Percentiles rank a stretch among this genome's conserved stretches.
Evolutionary conservation across 1,284 basidiomycete genomes (phyloP).

Genomic region (Cerioporus squamosus): DNA sequence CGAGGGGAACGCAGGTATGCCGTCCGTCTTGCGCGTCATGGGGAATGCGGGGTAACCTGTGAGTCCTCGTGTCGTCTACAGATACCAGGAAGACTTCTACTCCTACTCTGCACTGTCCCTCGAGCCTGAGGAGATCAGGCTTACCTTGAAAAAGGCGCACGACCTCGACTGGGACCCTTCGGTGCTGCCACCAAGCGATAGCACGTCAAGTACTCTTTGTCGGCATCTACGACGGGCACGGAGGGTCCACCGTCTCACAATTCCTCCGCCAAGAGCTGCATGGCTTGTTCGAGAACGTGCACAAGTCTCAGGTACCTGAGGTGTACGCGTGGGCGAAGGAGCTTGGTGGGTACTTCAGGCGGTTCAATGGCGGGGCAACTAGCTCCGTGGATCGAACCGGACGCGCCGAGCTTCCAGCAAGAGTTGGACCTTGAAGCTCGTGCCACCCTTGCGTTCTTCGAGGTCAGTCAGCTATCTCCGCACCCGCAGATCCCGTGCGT

Average conservation of each 20-base stretch:
- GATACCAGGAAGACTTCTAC: constrained; percentile 86
- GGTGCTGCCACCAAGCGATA: constrained; percentile 56
- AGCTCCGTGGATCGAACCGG: constrained; percentile 61
- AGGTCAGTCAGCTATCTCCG: constrained; percentile 51
- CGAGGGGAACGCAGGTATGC: constrained; percentile 73
- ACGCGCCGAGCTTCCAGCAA: constrained; percentile 43
- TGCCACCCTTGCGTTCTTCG: constrained; percentile 84
- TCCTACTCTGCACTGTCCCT: constrained; percentile 76
- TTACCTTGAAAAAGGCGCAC: constrained; percentile 64
- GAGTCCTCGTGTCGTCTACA: constrained; percentile 23
- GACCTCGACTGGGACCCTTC: constrained; percentile 75
- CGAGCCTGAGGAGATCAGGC: constrained; percentile 71
- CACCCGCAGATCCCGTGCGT: background rate
- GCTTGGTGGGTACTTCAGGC: constrained; percentile 86
- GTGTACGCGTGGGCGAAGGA: constrained; percentile 79
- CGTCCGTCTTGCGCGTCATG: background rate
- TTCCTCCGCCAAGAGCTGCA: constrained; percentile 81
- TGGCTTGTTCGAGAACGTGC: constrained; percentile 75
- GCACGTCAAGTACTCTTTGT: constrained; percentile 83
- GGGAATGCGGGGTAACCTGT: background rate
- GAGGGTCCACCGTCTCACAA: constrained; percentile 42
- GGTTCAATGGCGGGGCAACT: constrained; percentile 84
- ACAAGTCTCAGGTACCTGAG: constrained; percentile 71
- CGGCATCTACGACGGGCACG: constrained; percentile 84
- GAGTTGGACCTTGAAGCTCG: constrained; percentile 82